Evolutionary conservation across 768 basidiomycete species (phyloP), one percentile per base, ranked within the genome.

Genomic region (Mycena maculata): DNA sequence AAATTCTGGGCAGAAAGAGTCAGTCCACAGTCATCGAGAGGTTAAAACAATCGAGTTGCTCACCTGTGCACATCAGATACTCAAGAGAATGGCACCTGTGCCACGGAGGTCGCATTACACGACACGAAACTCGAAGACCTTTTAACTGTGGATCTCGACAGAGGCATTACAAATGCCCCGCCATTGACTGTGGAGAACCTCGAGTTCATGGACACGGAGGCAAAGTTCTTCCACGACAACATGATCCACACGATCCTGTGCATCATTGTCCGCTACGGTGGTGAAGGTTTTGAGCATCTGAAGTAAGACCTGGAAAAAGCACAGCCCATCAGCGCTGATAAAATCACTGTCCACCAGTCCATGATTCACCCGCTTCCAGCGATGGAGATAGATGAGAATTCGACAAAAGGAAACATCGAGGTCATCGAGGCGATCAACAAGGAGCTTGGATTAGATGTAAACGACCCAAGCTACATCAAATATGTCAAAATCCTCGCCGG

Each of bases 81-180:
- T 0, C 58, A 60, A 25, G 58, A 60, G 36, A 78, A 77, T 38
- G 76, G 77, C 0, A 79, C 77, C 2, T 78, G 77, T 54, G 71
- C 73, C 2, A 77, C 78, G 0, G 39, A 68, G 0, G 67, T 72
- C 18, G 50, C 66, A 0, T 63, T 78, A 0, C 74, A 60, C 31
- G 56, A 67, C 3, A 73, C 75, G 1, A 23, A 39, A 2, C 31
- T 28, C 0, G 68, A 72, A 15, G 64, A 75, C 42, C 68, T 78
- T 69, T 30, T 60, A 23, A 71, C 72, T 0, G 18, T 62, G 0
- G 65, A 65, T 25, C 65, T 77, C 11, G 47, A 75, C 3, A 28
- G 41, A 0, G 23, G 67, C 1, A 66, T 75, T 57, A 20, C 63
- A 4, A 38, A 42, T 5, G 78, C 78, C 3, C 66, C 68, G 0